Evolutionary conservation across 2,329 filamentous ascomycete genomes (phyloP).

Genomic region (Xylaria sp.): DNA sequence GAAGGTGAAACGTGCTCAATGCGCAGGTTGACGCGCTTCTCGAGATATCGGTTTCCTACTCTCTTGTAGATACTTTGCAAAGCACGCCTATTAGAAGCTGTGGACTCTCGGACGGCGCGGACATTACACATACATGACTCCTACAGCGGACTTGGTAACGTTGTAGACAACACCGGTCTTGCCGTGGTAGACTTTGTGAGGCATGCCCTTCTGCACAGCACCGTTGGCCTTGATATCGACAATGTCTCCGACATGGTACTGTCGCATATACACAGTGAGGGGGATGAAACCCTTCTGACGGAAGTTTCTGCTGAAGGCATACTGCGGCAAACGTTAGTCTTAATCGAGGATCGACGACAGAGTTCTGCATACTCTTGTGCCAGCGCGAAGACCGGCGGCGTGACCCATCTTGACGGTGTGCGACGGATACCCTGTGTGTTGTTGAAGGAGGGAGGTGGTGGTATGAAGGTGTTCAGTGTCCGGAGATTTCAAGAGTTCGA

Average conservation of each 20-base stretch:
- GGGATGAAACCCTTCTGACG: background rate
- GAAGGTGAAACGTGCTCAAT: constrained; percentile 97
- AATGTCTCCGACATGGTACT: constrained; percentile 76
- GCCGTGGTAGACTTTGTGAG: background rate
- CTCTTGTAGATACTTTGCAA: constrained; percentile 84
- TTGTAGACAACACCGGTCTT: constrained; percentile 96
- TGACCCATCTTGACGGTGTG: background rate
- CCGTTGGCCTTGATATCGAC: constrained; percentile 99
- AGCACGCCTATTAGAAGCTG: too few relatives aligned
- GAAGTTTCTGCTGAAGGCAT: background rate
- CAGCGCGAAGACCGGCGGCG: background rate
- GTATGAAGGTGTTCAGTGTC: background rate
- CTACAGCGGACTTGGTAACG: constrained; percentile 97
- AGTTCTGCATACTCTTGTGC: background rate
- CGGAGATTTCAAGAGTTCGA: too few relatives aligned
- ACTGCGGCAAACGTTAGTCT: background rate
- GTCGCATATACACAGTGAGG: background rate
- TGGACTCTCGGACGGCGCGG: too few relatives aligned
- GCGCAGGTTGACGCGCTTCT: constrained; percentile 99
- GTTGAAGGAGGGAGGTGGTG: background rate
- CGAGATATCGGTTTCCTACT: constrained; percentile 99
- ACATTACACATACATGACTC: constrained; percentile 72
- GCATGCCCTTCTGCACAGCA: constrained; percentile 88
- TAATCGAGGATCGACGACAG: background rate
- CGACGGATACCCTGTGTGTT: background rate